A percentile compares a stretch with the other conserved stretches of the same genome.
Conservation (phyloP, 2,329 filamentous ascomycete genomes). For the Penicillium palitans region DNA sequence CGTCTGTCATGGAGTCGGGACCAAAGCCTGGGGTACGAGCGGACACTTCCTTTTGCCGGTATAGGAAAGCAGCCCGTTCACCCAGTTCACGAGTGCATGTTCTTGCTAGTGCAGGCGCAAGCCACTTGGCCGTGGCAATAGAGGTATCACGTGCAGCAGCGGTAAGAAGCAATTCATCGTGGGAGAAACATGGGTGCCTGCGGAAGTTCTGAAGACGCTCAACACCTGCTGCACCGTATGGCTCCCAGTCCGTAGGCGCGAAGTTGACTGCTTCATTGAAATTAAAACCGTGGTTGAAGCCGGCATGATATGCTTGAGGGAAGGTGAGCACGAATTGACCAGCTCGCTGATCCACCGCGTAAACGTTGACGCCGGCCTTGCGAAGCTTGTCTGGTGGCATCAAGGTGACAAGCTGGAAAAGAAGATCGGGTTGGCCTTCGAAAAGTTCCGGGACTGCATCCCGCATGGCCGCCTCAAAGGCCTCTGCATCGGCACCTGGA, state of each 20-base stretch:
- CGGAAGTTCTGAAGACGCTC: conserved; percentile 83
- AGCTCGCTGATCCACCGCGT: conserved; percentile 91
- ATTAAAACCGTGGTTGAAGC: conserved; percentile 98
- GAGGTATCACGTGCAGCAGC: conserved; percentile 77
- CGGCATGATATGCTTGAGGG: conserved; percentile 93
- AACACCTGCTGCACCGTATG: conserved; percentile 82
- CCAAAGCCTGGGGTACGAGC: conserved; percentile 58
- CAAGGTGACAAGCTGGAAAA: conserved; percentile 96
- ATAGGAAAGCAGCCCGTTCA: conserved; percentile 67
- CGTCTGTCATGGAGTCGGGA: conserved; percentile 44
- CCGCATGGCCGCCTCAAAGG: conserved; percentile 93
- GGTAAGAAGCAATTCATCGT: conserved; percentile 90
- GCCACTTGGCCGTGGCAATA: conserved; percentile 93
- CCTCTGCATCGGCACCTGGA: conserved; percentile 86
- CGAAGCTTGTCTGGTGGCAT: conserved; percentile 89
- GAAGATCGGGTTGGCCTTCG: conserved; percentile 90
- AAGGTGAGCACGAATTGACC: conserved; percentile 97
- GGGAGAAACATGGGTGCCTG: conserved; percentile 92
- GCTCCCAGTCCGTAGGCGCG: conserved; percentile 92
- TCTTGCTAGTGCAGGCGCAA: conserved; percentile 80
- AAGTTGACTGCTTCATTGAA: conserved; percentile 99
- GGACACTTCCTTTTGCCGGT: conserved; percentile 59
- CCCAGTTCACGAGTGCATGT: conserved; percentile 72
- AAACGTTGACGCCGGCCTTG: conserved; percentile 90
- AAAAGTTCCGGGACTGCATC: conserved; percentile 95